A percentile compares a stretch with the other conserved stretches of the same genome.
phyloP scores from a whole-genome alignment of 768 basidiomycete species.

The Tricholoma terreum region DNA sequence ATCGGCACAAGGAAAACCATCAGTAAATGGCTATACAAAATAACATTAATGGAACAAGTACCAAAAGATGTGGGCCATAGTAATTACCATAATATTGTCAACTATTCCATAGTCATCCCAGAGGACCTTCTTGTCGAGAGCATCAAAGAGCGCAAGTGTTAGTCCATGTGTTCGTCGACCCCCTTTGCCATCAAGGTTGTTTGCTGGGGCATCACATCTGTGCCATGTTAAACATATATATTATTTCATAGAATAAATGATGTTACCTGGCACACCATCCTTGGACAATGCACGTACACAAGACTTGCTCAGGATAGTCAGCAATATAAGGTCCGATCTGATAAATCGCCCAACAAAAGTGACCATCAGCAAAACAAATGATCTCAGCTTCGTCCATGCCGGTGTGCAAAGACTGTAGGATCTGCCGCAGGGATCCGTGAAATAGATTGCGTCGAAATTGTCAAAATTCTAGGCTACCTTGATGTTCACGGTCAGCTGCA shows the following conservation, averaged over 20 bases:
- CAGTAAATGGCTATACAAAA: conserved; percentile 3
- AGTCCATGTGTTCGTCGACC: conserved; percentile 13
- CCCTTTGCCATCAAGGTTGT: conserved; percentile 24
- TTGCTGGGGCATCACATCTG: conserved; percentile 22
- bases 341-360: background rate
- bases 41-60: background rate
- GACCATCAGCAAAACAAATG: background rate
- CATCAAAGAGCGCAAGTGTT: conserved; percentile 18
- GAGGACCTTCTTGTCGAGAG: conserved; percentile 15
- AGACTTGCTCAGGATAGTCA: too few relatives aligned
- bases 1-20: background rate
- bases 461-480: background rate
- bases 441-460: background rate
- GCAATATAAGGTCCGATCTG: background rate
- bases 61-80: conserved; percentile 3
- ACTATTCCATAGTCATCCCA: conserved; percentile 34
- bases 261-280: background rate
- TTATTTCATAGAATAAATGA: background rate
- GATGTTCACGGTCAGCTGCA: background rate
- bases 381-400: background rate
- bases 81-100: conserved; percentile 29
- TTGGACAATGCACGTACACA: background rate
- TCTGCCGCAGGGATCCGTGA: background rate
- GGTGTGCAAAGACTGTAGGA: background rate
- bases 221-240: background rate